phyloP scores from a whole-genome alignment of 371 early-diverging fungal species.

The Catenaria anguillulae region DNA sequence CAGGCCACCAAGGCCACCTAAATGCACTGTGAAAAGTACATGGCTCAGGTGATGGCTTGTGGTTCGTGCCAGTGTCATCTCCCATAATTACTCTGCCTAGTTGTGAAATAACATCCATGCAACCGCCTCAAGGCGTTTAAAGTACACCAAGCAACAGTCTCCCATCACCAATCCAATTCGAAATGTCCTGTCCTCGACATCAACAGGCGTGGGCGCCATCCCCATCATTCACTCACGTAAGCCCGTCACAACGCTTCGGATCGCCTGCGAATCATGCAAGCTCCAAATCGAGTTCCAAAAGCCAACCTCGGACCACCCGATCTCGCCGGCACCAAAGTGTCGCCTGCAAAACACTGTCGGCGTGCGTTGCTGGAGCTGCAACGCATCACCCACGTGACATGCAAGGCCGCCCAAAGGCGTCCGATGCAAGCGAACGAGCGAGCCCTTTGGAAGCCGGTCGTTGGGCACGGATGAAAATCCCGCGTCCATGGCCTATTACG shows the following conservation, averaged over 20 bases:
- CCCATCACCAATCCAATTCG: too few species aligned
- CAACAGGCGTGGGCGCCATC: not conserved
- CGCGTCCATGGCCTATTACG: conserved; percentile 67
- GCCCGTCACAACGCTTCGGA: not conserved
- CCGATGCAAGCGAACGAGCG: too few species aligned
- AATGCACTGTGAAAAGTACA: too few species aligned
- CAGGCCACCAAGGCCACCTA: too few species aligned
- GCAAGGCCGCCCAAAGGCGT: too few species aligned
- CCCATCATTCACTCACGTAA: not conserved
- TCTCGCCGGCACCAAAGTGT: not conserved
- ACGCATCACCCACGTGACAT: not conserved
- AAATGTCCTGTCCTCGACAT: not conserved
- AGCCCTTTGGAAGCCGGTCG: not conserved
- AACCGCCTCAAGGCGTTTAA: too few species aligned
- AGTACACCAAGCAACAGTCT: too few species aligned
- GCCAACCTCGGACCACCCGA: not conserved
- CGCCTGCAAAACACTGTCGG: not conserved
- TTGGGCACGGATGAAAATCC: conserved; percentile 45
- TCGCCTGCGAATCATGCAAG: not conserved
- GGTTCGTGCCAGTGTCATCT: too few species aligned
- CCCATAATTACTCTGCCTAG: too few species aligned
- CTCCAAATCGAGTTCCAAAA: not conserved
- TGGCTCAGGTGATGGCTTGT: too few species aligned
- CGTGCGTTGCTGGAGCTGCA: conserved; percentile 2
- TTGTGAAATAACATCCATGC: too few species aligned